Evolutionary conservation across 2,329 filamentous ascomycete genomes (phyloP), one percentile per base, ranked within the genome.

Genomic region (Acephala macrosclerotiorum): DNA sequence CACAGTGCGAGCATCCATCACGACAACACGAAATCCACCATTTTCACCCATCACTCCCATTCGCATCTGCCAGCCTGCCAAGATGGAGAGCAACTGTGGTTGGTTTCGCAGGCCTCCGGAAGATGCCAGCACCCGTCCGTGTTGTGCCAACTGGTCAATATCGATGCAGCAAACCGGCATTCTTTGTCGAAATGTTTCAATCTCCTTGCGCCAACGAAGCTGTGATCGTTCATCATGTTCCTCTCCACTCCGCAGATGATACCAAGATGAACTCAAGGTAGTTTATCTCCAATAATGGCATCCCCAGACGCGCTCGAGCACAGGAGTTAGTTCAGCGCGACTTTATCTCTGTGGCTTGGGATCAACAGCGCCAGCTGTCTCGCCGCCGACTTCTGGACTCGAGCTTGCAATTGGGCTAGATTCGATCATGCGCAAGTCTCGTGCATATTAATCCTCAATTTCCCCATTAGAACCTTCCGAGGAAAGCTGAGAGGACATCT

Each of bases 371-470:
- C 38, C 29, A 45, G 53, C 38, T 26, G 11, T 38, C 29, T 16
- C 47, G 22, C 59, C 47, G 51, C 25, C 51, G 2, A 20, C 26
- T 38, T 53, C 26, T 29, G 51, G 33, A 57, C 40, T 40, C 40
- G 16, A 53, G 25, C 60, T 33, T 20, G 18, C 60, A 7, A 62
- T 36, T 58, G 60, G 60, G 12, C 33, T 40, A 51, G 25, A 49
- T 40, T 51, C 26, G 40, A 35, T 42, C 14, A 16, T 58, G 42
- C n/a, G 35, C 55, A 53, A 58, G 61, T 35, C 33, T 35, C 47
- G 33, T 49, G 38, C 20, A 22, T 63, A 22, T 35, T 63, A 33
- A 59, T 45, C 61, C 42, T 63, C 61, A 56, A 51, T 51, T 14
- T 55, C 55, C 33, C 12, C 2, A 38, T 57, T 38, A 2, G 55